Conservation (phyloP, 163 green algal species). For the Chlorella variabilis region DNA sequence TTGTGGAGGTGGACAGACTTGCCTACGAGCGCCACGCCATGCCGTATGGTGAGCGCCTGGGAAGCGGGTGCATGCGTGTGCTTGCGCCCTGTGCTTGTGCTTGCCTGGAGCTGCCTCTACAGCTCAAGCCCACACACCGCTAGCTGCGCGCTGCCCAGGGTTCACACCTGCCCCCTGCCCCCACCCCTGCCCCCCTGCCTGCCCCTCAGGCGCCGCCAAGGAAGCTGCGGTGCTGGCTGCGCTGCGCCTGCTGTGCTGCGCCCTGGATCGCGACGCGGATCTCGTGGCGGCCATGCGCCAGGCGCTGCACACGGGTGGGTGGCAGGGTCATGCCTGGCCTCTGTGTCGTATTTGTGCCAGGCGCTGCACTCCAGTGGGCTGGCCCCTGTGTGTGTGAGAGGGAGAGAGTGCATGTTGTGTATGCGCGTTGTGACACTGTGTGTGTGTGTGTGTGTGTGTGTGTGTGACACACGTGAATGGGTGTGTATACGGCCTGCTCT, state of each 20-base stretch:
- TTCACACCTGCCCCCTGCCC: not conserved
- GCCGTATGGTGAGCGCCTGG: not conserved
- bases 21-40: conserved; percentile 38
- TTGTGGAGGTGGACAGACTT: conserved; percentile 53
- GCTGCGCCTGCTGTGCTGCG: conserved; percentile 68
- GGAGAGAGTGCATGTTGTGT: not conserved
- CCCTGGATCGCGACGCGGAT: conserved; percentile 60
- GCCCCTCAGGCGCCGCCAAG: conserved; percentile 39
- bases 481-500: too few species aligned
- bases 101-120: conserved; percentile 10
- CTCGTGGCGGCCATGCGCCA: conserved; percentile 48
- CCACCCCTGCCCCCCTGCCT: too few species aligned
- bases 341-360: not conserved
- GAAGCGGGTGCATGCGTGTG: too few species aligned
- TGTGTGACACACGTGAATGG: too few species aligned
- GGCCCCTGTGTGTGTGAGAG: not conserved
- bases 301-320: not conserved
- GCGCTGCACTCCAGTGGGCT: not conserved
- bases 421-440: too few species aligned
- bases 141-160: too few species aligned
- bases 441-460: too few species aligned
- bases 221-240: conserved; percentile 64
- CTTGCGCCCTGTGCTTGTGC: too few species aligned
- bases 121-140: too few species aligned
- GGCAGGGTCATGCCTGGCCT: too few species aligned